A percentile compares a stretch with the other conserved stretches of the same genome.
Conservation (phyloP, 2,329 filamentous ascomycete genomes). For the Colletotrichum endophyticum region DNA sequence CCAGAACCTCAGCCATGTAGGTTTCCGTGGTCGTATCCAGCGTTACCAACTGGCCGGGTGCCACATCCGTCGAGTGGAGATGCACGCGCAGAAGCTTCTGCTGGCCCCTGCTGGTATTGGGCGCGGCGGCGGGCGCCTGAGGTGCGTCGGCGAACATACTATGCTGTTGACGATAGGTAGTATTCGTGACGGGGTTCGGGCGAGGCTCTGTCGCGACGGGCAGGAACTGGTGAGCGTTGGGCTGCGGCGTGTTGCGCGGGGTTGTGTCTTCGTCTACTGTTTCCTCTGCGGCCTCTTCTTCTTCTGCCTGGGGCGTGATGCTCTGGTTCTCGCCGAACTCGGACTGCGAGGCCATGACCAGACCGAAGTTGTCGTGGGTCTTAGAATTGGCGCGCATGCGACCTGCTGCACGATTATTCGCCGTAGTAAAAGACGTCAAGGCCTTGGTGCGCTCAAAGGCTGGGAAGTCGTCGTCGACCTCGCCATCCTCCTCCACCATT, state of each 20-base stretch:
- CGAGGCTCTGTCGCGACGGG: constrained; percentile 40
- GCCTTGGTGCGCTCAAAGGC: constrained; percentile 76
- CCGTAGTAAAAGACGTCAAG: constrained; percentile 80
- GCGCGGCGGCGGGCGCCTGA: constrained; percentile 46
- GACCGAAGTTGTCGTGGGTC: constrained; percentile 81
- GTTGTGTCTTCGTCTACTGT: constrained; percentile 46
- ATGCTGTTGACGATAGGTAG: constrained; percentile 59
- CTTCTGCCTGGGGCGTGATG: constrained; percentile 65
- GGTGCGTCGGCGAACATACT: constrained; percentile 63
- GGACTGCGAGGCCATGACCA: constrained; percentile 73
- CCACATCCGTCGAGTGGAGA: constrained; percentile 71
- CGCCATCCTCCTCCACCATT: constrained; percentile 84
- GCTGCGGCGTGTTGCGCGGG: constrained; percentile 52
- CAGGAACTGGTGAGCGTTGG: constrained; percentile 35
- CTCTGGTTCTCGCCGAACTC: constrained; percentile 74
- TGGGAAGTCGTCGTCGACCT: constrained; percentile 86
- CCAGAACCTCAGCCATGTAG: constrained; percentile 82
- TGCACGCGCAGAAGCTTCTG: constrained; percentile 76
- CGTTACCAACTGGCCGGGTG: constrained; percentile 75
- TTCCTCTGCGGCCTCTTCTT: constrained; percentile 38
- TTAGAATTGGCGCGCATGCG: constrained; percentile 72
- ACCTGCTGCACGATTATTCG: constrained; percentile 71
- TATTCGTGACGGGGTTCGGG: constrained; percentile 66
- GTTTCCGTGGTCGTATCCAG: constrained; percentile 82
- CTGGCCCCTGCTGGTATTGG: constrained; percentile 60